These are phyloP conservation scores for Roridomyces roridus DNA, from an alignment of 768 basidiomycete genomes.

Conservation along the genomic window DNA sequence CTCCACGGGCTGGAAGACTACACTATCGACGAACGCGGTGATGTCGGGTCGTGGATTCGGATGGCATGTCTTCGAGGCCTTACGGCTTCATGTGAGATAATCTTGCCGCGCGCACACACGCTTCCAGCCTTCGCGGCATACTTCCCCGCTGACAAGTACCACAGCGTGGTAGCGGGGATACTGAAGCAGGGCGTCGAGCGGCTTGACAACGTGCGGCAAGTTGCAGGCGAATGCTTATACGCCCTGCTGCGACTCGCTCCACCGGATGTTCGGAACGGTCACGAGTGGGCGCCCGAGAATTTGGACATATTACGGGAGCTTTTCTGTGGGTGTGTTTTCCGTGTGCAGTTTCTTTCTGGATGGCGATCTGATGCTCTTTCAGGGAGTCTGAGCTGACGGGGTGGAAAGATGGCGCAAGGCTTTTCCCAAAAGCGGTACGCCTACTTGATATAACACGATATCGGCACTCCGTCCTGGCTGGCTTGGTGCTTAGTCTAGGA, in stretches of 20 bases:
- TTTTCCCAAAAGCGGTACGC: conserved; percentile 76
- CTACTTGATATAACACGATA: conserved; percentile 69
- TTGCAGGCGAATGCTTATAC: conserved; percentile 69
- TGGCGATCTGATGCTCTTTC: conserved; percentile 10
- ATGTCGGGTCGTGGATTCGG: conserved; percentile 96
- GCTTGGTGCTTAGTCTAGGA: conserved; percentile 80
- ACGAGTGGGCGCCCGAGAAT: conserved; percentile 60
- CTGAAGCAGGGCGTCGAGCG: conserved; percentile 91
- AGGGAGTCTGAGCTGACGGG: conserved; percentile 45
- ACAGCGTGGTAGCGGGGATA: conserved; percentile 64
- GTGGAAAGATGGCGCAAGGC: conserved; percentile 78
- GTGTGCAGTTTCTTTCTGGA: neutral
- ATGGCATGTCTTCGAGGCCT: conserved; percentile 76
- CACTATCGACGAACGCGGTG: conserved; percentile 91
- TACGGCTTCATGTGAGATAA: conserved; percentile 53
- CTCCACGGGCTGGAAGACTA: conserved; percentile 88
- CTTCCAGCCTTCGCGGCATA: conserved; percentile 59
- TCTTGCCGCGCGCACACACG: conserved; percentile 52
- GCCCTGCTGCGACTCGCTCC: conserved; percentile 52
- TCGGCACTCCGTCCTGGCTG: conserved; percentile 65
- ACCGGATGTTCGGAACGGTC: conserved; percentile 46
- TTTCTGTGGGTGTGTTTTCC: conserved; percentile 53
- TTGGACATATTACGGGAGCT: conserved; percentile 54
- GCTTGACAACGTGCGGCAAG: conserved; percentile 88
- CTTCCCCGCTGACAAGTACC: conserved; percentile 64